Conservation (phyloP, 2,329 filamentous ascomycete genomes). For the Colletotrichum echinochloae region DNA sequence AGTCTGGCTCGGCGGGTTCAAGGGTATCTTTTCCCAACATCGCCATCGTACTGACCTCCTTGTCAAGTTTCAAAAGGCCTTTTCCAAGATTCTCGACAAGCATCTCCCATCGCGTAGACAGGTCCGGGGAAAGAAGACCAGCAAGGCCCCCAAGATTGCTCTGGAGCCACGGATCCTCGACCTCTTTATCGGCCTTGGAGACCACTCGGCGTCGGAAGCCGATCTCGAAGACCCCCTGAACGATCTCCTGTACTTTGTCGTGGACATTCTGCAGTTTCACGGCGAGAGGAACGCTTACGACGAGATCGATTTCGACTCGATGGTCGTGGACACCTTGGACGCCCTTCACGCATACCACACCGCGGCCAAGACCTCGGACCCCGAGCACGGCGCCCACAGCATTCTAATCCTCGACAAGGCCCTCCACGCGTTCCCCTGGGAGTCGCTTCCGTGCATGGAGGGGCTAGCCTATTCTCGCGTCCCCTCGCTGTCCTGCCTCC, state of each 20-base stretch:
- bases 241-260: slow-evolving; percentile 94
- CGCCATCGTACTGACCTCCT: slow-evolving; percentile 72
- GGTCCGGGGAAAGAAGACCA: slow-evolving; percentile 66
- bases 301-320: slow-evolving; percentile 94
- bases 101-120: slow-evolving; percentile 86
- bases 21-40: slow-evolving; percentile 89
- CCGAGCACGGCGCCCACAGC: slow-evolving; percentile 71
- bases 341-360: slow-evolving; percentile 83
- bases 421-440: slow-evolving; percentile 94
- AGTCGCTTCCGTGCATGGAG: slow-evolving; percentile 89
- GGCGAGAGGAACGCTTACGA: slow-evolving; percentile 97
- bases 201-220: slow-evolving; percentile 72
- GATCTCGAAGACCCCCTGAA: slow-evolving; percentile 92
- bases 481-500: slow-evolving; percentile 85
- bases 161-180: slow-evolving; percentile 78
- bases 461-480: slow-evolving; percentile 85
- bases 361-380: slow-evolving; percentile 55
- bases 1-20: slow-evolving; percentile 95
- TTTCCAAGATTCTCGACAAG: slow-evolving; percentile 83
- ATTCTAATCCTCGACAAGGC: slow-evolving; percentile 92
- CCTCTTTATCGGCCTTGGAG: slow-evolving; percentile 87
- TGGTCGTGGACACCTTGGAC: slow-evolving; percentile 89
- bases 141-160: slow-evolving; percentile 56
- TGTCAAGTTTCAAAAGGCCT: slow-evolving; percentile 79
- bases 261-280: slow-evolving; percentile 96